Evolutionary conservation across 2,329 filamentous ascomycete species (phyloP).

Genomic region (Stagonosporopsis cucurbitacearum): DNA sequence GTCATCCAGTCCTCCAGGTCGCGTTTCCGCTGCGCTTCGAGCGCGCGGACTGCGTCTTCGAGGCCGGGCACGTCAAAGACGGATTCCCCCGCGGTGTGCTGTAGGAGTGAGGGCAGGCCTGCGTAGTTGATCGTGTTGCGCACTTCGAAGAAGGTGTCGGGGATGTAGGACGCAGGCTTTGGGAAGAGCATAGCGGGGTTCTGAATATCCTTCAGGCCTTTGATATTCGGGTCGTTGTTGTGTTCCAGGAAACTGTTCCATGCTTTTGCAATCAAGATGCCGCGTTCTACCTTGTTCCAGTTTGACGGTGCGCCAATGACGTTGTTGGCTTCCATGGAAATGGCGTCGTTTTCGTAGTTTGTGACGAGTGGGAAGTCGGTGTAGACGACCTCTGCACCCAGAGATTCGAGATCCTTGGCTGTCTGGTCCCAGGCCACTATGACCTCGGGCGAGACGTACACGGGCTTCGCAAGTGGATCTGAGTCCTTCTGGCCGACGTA

Average conservation of each 20-base stretch:
- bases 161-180: conserved; percentile 45
- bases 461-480: conserved; percentile 42
- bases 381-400: conserved; percentile 54
- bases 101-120: conserved; percentile 37
- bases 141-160: conserved; percentile 49
- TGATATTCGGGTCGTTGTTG: conserved; percentile 51
- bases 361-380: conserved; percentile 57
- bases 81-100: conserved; percentile 34
- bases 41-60: conserved; percentile 51
- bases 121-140: conserved; percentile 52
- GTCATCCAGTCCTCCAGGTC: conserved; percentile 62
- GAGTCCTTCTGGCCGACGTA: conserved; percentile 54
- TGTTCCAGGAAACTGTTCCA: conserved; percentile 60
- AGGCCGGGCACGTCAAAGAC: conserved; percentile 55
- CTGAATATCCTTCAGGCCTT: conserved; percentile 48
- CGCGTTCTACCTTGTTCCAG: conserved; percentile 57
- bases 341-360: conserved; percentile 53
- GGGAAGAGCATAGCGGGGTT: conserved; percentile 50
- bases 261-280: conserved; percentile 57
- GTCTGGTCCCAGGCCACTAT: conserved; percentile 47
- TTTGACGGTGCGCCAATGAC: conserved; percentile 52
- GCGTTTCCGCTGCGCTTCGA: conserved; percentile 58
- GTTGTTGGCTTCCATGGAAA: conserved; percentile 49
- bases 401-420: conserved; percentile 45
- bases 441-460: conserved; percentile 48